Conservation (phyloP, 805 yeast species). For the Debaryomyces maramus region DNA sequence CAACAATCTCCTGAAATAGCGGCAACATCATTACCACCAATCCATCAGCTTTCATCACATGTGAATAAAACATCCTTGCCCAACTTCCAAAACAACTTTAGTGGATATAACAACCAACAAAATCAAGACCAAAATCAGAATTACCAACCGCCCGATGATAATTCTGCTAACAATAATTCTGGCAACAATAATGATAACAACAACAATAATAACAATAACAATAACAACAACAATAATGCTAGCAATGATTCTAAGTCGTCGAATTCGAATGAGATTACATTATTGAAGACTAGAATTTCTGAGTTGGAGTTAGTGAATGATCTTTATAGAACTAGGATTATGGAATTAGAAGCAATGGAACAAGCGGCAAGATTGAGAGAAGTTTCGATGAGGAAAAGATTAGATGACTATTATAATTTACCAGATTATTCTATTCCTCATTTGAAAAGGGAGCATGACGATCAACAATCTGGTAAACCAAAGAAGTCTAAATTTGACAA, state of each 20-base stretch:
- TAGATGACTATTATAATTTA: conserved; percentile 43
- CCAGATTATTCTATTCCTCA: conserved; percentile 22
- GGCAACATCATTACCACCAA: conserved; percentile 25
- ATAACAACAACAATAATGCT: conserved; percentile 11
- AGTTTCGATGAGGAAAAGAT: conserved; percentile 45
- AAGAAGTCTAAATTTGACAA: conserved; percentile 15
- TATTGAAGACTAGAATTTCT: conserved; percentile 71
- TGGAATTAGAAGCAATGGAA: conserved; percentile 75
- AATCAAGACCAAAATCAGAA: conserved; percentile 9
- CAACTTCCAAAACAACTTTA: neutral
- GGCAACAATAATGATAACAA: conserved; percentile 11
- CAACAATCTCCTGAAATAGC: conserved; percentile 1
- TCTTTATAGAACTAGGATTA: conserved; percentile 75
- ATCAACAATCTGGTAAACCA: conserved; percentile 8
- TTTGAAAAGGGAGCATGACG: conserved; percentile 25
- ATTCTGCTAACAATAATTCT: conserved; percentile 1
- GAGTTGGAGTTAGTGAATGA: conserved; percentile 92
- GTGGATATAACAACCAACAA: conserved; percentile 3
- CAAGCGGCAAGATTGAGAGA: conserved; percentile 55
- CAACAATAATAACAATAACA: conserved; percentile 6
- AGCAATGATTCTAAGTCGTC: conserved; percentile 8
- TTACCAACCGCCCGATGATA: conserved; percentile 5
- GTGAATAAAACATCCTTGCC: neutral
- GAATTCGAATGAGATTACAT: conserved; percentile 31
- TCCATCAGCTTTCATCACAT: conserved; percentile 13